A percentile compares a stretch with the other conserved stretches of the same genome.
These are phyloP conservation scores for Magnolia officinalis DNA, from an alignment of 164 flowering plant genomes.

Conservation along the genomic window DNA sequence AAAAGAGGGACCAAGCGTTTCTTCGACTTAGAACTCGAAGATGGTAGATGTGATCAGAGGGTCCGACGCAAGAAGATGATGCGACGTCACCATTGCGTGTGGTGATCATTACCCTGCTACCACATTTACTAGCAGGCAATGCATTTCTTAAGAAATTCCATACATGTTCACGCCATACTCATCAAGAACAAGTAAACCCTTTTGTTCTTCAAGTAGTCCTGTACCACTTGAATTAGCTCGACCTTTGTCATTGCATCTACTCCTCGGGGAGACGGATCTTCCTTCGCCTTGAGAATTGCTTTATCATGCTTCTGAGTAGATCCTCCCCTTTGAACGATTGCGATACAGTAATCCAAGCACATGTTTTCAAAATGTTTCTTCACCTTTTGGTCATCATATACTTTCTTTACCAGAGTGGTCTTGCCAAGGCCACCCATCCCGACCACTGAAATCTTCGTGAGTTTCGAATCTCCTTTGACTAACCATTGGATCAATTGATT, in stretches of 20 bases:
- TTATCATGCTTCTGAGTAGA: conserved; percentile 4
- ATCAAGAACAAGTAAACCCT: conserved; percentile 30
- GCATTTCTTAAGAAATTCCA: conserved; percentile 25
- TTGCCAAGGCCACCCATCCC: no score
- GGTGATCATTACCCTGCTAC: conserved; percentile 36
- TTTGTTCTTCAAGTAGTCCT: background rate
- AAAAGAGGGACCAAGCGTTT: conserved; percentile 9
- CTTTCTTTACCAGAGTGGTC: no score
- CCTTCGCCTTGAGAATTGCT: background rate
- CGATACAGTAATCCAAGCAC: conserved; percentile 18
- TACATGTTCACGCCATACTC: conserved; percentile 28
- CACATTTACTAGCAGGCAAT: conserved; percentile 19
- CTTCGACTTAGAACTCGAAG: background rate
- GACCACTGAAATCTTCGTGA: no score
- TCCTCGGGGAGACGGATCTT: no score
- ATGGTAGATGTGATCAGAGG: background rate
- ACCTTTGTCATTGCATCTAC: conserved; percentile 14
- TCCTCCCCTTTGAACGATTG: conserved; percentile 3
- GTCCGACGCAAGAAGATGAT: background rate
- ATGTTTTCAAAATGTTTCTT: conserved; percentile 7
- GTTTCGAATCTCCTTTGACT: no score
- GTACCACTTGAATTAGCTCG: conserved; percentile 20
- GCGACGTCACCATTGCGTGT: conserved; percentile 19
- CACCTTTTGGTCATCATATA: no score
- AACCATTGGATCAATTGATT: no score